A percentile compares a stretch with the other conserved stretches of the same genome.
These are phyloP conservation scores for Starmera dryadoides DNA, from an alignment of 805 yeast species.

Conservation along the genomic window DNA sequence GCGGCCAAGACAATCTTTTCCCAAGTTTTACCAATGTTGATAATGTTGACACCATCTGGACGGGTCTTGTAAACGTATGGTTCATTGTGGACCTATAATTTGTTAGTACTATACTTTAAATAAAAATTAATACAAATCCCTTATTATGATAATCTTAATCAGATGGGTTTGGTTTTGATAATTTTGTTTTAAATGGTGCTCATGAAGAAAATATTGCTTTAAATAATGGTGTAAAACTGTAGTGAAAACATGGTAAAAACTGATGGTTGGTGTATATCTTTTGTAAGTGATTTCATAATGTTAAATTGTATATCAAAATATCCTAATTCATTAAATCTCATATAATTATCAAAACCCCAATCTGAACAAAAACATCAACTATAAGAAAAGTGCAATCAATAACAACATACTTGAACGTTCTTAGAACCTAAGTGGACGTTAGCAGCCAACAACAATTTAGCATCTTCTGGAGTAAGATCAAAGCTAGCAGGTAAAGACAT, in stretches of 20 bases:
- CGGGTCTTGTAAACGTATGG: conserved; percentile 97
- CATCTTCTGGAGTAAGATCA: conserved; percentile 95
- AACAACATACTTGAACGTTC: conserved; percentile 90
- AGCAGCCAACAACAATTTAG: conserved; percentile 98
- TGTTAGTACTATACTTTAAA: conserved; percentile 9
- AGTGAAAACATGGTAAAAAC: no score
- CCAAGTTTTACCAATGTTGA: conserved; percentile 99
- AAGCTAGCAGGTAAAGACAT: conserved; percentile 86
- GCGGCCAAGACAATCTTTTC: conserved; percentile 99
- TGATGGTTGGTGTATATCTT: no score
- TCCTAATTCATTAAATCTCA: no score
- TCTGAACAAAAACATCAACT: no score
- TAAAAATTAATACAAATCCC: conserved; percentile 6
- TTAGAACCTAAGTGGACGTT: conserved; percentile 99
- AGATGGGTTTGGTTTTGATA: no score
- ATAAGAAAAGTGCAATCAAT: neutral
- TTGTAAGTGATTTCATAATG: no score
- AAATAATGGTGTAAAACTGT: no score
- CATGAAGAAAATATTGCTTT: no score
- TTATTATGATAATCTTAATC: conserved; percentile 1
- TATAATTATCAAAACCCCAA: no score
- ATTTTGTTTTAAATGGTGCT: no score
- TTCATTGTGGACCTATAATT: conserved; percentile 80
- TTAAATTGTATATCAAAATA: no score
- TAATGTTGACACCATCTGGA: conserved; percentile 98